Base-by-base conservation (phyloP, 345 rosid species). In the Gossypium ekmanianum region DNA sequence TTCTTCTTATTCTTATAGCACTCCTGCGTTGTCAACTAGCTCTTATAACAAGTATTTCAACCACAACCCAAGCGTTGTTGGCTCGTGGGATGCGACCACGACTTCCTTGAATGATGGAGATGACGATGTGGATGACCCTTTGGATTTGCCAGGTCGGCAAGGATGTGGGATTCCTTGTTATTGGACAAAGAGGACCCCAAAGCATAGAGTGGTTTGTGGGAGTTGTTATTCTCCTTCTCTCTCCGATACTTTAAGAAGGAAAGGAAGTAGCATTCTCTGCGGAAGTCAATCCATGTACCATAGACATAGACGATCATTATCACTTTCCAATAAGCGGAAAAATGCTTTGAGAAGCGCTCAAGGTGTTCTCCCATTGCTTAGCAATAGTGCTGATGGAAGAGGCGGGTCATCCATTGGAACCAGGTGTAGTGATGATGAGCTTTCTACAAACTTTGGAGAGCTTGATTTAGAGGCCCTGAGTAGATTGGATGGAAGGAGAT, bases 141-240 rank as follows among this genome's bases (percentile, higher is more conserved):
- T 93, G 81, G 96, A 95, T 81, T 84, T 95, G 61, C 94, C 94
- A 2, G 96, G 92, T 69, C 85, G 89, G 44, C 93, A 86, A 77
- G 98, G 98, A 20, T 95, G 98, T 79, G 99, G 98, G 22, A 93
- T 95, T 75, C 94, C 99, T 20, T 92, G 97, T 81, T 95, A 92
- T 74, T 93, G 99, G 97, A 84, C 94, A 0, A 95, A 83, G 84
- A 90, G 91, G 80, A 87, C 92, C 0, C 87, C 92, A 18, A 88
- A 87, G 82, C 93, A 88, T 78, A 85, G 92, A 81, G 88, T 90
- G 43, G 81, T 61, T 26, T 92, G 94, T 54, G 79, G 91, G 72
- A 91, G 94, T 77, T 91, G 97, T 80, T 91, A 81, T 79, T 93
- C 99, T 83, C 96, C 97, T 66, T 95, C 99, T 10, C 83, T 95